These are phyloP conservation scores for Irpex lacteus DNA, from an alignment of 1,284 basidiomycete species.

Conservation along the genomic window DNA sequence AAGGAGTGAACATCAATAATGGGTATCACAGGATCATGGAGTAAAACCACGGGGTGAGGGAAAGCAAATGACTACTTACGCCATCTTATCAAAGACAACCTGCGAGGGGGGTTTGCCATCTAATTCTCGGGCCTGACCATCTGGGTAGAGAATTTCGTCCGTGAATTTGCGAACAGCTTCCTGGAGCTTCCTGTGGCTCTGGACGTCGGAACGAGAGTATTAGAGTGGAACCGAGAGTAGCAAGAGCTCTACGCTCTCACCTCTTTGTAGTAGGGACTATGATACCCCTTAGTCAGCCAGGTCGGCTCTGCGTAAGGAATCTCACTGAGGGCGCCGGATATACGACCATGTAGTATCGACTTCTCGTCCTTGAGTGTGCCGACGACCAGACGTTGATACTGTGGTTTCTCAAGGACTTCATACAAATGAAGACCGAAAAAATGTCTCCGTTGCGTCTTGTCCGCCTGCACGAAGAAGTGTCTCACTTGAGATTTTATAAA, in stretches of 20 bases:
- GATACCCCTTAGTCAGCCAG: slow-evolving; percentile 69
- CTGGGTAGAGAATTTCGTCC: slow-evolving; percentile 48
- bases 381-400: slow-evolving; percentile 70
- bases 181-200: slow-evolving; percentile 51
- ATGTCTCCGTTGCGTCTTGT: slow-evolving; percentile 82
- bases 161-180: slow-evolving; percentile 46
- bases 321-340: slow-evolving; percentile 57
- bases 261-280: slow-evolving; percentile 75
- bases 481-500: not conserved
- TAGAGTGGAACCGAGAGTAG: not conserved
- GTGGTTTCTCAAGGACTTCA: slow-evolving; percentile 74
- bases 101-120: slow-evolving; percentile 74
- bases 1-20: not conserved
- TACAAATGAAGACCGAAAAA: slow-evolving; percentile 81
- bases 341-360: slow-evolving; percentile 49
- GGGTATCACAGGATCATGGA: not conserved
- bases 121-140: slow-evolving; percentile 64
- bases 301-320: slow-evolving; percentile 86
- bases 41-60: not conserved
- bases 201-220: not conserved
- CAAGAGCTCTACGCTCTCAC: slow-evolving; percentile 28
- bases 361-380: slow-evolving; percentile 69
- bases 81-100: slow-evolving; percentile 67
- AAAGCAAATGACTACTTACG: slow-evolving; percentile 37
- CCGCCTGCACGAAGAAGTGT: slow-evolving; percentile 47